Conservation (phyloP, 2,329 filamentous ascomycete species). For the Colletotrichum lentis region DNA sequence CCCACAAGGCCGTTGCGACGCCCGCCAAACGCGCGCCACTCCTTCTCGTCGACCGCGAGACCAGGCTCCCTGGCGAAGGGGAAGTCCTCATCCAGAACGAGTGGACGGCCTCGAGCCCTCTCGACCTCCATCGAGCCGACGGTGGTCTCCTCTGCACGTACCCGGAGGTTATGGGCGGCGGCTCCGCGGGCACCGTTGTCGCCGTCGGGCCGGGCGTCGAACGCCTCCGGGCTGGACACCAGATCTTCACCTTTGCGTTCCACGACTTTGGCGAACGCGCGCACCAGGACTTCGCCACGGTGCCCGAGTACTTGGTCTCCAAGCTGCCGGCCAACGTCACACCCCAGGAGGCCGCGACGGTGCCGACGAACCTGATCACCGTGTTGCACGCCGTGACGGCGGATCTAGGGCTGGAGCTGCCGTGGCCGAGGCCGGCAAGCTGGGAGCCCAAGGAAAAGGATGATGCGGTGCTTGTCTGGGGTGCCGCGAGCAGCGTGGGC, state of each 20-base stretch:
- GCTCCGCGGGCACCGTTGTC: conserved; percentile 61
- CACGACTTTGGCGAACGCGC: conserved; percentile 58
- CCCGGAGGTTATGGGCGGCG: conserved; percentile 62
- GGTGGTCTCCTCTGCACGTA: conserved; percentile 62
- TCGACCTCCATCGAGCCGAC: conserved; percentile 69
- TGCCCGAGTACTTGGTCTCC: conserved; percentile 58
- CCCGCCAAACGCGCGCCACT: conserved; percentile 40
- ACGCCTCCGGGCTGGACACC: conserved; percentile 58
- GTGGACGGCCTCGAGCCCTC: conserved; percentile 68
- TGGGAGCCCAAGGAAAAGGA: conserved; percentile 49
- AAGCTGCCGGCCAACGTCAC: conserved; percentile 54
- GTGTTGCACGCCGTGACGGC: conserved; percentile 61
- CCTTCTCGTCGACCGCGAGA: conserved; percentile 41
- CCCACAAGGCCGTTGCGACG: conserved; percentile 43
- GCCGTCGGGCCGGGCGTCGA: conserved; percentile 52
- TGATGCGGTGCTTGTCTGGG: conserved; percentile 59
- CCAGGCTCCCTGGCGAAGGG: conserved; percentile 48
- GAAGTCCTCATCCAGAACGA: conserved; percentile 65
- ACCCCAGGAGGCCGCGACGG: conserved; percentile 58
- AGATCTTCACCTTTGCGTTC: conserved; percentile 65
- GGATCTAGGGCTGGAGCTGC: conserved; percentile 62
- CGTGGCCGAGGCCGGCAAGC: conserved; percentile 61
- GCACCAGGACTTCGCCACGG: conserved; percentile 64
- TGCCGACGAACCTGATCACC: conserved; percentile 67
- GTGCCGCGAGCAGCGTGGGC: conserved; percentile 62